Conservation (phyloP, 768 basidiomycete genomes). For the Macrolepiota dolichaula region DNA sequence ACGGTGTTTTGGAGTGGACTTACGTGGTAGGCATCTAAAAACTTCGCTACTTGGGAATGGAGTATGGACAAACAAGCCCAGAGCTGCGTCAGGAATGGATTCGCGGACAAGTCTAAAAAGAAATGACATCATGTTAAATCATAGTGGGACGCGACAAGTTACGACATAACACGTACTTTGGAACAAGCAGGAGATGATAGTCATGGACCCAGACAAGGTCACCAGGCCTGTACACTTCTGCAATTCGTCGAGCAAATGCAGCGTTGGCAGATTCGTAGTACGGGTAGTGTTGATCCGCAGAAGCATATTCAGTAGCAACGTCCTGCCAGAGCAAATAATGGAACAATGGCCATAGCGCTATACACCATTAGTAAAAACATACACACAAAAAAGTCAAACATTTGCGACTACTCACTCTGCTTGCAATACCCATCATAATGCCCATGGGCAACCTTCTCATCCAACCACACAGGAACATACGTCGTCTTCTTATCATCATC, state of each 20-base stretch:
- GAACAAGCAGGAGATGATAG: slow-evolving; percentile 93
- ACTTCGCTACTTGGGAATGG: slow-evolving; percentile 97
- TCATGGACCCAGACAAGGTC: slow-evolving; percentile 95
- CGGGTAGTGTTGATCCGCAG: slow-evolving; percentile 80
- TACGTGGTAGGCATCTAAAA: slow-evolving; percentile 89
- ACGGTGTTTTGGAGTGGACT: slow-evolving; percentile 27
- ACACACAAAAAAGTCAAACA: slow-evolving; percentile 1
- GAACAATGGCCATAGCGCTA: slow-evolving; percentile 96
- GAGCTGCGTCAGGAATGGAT: slow-evolving; percentile 59
- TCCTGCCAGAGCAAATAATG: slow-evolving; percentile 99
- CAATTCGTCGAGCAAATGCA: slow-evolving; percentile 72
- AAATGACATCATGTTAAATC: not conserved
- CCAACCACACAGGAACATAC: slow-evolving; percentile 90
- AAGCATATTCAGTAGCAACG: slow-evolving; percentile 83
- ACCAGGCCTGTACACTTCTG: slow-evolving; percentile 77
- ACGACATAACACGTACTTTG: slow-evolving; percentile 36
- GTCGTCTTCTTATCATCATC: slow-evolving; percentile 57
- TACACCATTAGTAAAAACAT: not conserved
- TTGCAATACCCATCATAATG: slow-evolving; percentile 99
- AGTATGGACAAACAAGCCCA: slow-evolving; percentile 96
- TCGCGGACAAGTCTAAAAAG: slow-evolving; percentile 62
- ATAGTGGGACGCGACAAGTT: not conserved
- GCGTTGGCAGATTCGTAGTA: slow-evolving; percentile 81
- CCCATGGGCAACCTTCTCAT: slow-evolving; percentile 84
- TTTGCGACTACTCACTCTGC: slow-evolving; percentile 70